Evolutionary conservation across 495 filamentous ascomycete genomes (phyloP).

Genomic region (Talaromyces nanjingensis): DNA sequence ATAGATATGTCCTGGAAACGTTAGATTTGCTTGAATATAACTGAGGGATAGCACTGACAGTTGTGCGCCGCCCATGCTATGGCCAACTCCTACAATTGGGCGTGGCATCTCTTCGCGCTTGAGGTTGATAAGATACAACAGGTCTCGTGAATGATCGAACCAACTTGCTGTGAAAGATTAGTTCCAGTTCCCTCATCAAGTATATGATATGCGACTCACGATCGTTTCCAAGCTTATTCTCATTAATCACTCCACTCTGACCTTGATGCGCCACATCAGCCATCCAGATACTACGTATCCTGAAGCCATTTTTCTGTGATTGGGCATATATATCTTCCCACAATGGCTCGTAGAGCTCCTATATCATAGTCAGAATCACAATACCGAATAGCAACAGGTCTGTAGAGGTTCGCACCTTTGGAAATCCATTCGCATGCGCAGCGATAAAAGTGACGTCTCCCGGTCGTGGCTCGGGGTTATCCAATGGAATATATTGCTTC

Average conservation of each 20-base stretch:
- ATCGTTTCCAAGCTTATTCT: slow-evolving; percentile 67
- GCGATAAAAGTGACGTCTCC: slow-evolving; percentile 81
- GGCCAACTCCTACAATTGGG: slow-evolving; percentile 83
- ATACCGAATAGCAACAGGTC: slow-evolving; percentile 4
- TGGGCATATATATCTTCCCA: slow-evolving; percentile 66
- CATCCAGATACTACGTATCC: slow-evolving; percentile 79
- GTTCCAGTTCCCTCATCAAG: neutral
- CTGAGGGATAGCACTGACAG: slow-evolving; percentile 30
- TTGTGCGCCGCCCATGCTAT: slow-evolving; percentile 78
- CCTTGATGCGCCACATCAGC: slow-evolving; percentile 76
- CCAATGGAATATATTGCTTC: slow-evolving; percentile 76
- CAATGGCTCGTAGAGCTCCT: slow-evolving; percentile 85
- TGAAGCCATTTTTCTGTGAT: slow-evolving; percentile 50
- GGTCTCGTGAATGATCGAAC: slow-evolving; percentile 81
- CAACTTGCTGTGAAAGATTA: slow-evolving; percentile 53
- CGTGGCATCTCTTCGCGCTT: slow-evolving; percentile 79
- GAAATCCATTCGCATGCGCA: slow-evolving; percentile 82
- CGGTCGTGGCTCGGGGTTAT: slow-evolving; percentile 53
- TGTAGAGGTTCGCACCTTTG: slow-evolving; percentile 51
- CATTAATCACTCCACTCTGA: slow-evolving; percentile 67
- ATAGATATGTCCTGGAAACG: slow-evolving; percentile 37
- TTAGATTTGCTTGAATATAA: neutral
- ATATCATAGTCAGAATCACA: neutral
- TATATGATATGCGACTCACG: slow-evolving; percentile 38
- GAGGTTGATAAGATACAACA: slow-evolving; percentile 78